Percentiles rank a stretch among this genome's conserved stretches.
Evolutionary conservation across 1,284 basidiomycete genomes (phyloP).

Genomic region (Albatrellus sp.): DNA sequence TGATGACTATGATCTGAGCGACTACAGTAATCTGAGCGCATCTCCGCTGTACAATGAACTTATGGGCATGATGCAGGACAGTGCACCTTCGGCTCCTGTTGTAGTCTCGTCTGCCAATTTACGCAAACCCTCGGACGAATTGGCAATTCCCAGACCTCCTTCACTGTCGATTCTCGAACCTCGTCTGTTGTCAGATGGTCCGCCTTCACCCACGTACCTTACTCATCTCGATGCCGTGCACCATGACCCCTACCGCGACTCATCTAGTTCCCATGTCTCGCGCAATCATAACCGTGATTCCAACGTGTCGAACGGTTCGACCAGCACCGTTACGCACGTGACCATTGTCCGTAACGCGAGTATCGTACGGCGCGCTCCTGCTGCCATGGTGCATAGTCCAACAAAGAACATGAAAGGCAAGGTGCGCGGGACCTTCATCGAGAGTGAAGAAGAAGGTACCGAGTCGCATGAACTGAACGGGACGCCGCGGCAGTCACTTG

Average conservation of each 20-base stretch:
- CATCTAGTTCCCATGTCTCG: too few relatives aligned
- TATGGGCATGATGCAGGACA: conserved; percentile 17
- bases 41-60: conserved; percentile 24
- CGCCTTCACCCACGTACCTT: too few relatives aligned
- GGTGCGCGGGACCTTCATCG: conserved; percentile 2
- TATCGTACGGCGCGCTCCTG: conserved; percentile 30
- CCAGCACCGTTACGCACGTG: conserved; percentile 16
- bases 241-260: too few relatives aligned
- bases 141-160: too few relatives aligned
- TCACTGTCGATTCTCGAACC: too few relatives aligned
- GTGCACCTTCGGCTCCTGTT: background rate
- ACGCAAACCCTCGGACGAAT: too few relatives aligned
- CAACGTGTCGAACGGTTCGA: conserved; percentile 8
- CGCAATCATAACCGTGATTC: conserved; percentile 10
- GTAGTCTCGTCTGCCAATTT: too few relatives aligned
- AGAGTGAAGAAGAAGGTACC: conserved; percentile 7
- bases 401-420: conserved; percentile 2
- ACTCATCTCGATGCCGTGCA: conserved; percentile 7
- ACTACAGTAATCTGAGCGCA: conserved; percentile 5
- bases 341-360: conserved; percentile 28
- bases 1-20: conserved; percentile 4
- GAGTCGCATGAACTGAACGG: background rate
- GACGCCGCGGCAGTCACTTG: too few relatives aligned
- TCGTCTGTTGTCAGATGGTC: too few relatives aligned
- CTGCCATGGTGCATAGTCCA: conserved; percentile 25